These are phyloP conservation scores for Bjerkandera adusta DNA, from an alignment of 1,284 basidiomycete species.

Conservation along the genomic window DNA sequence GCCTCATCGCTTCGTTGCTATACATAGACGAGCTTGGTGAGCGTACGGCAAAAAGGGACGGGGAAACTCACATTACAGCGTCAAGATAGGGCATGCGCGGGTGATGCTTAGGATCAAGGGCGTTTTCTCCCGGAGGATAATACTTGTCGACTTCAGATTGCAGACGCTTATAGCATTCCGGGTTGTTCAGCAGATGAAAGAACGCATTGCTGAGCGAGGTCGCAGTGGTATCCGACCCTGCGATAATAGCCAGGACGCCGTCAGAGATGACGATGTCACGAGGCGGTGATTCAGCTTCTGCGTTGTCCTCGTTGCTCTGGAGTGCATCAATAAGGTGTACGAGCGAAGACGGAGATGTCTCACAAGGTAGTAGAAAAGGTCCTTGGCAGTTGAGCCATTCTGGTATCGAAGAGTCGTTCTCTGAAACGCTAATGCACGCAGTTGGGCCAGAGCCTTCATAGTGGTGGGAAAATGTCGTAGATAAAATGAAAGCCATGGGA, in stretches of 20 bases:
- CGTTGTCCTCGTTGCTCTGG: conserved; percentile 47
- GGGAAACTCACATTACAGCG: conserved; percentile 17
- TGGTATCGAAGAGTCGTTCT: conserved; percentile 27
- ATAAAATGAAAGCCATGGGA: conserved; percentile 42
- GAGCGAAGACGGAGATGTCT: conserved; percentile 8
- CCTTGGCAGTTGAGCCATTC: conserved; percentile 38
- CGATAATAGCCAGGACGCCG: conserved; percentile 48
- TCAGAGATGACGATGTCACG: conserved; percentile 41
- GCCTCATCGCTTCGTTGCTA: conserved; percentile 59
- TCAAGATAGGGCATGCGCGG: conserved; percentile 24
- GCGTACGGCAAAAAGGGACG: neutral
- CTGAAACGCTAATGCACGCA: conserved; percentile 32
- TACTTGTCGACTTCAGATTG: conserved; percentile 47
- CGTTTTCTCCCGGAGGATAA: conserved; percentile 21
- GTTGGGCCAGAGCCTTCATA: conserved; percentile 27
- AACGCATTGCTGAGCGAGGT: conserved; percentile 43
- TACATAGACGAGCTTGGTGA: conserved; percentile 1
- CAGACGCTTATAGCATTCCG: conserved; percentile 40
- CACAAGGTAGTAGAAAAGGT: conserved; percentile 40
- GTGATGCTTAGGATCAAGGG: conserved; percentile 16
- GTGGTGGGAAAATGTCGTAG: conserved; percentile 29
- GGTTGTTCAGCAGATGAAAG: conserved; percentile 46
- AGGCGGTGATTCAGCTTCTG: conserved; percentile 36
- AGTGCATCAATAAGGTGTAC: no score
- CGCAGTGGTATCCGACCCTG: conserved; percentile 58